These are phyloP conservation scores for Blastobotrys raffinosifermentans DNA, from an alignment of 1,139 yeast species.

Conservation along the genomic window DNA sequence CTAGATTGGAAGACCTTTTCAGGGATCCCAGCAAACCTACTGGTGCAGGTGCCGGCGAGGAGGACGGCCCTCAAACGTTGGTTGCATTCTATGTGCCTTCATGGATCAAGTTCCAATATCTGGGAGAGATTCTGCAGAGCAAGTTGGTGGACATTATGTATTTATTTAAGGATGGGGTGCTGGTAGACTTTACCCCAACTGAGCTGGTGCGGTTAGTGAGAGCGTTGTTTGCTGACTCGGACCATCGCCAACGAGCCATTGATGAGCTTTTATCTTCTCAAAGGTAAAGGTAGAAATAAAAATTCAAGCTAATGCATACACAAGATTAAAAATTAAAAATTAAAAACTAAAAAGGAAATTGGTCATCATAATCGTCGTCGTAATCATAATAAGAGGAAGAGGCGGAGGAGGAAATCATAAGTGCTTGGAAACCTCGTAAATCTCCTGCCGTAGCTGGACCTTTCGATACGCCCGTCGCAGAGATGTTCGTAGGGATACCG, in stretches of 20 bases:
- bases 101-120: constrained; percentile 36
- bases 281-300: not conserved
- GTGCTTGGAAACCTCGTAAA: too few species aligned
- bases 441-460: too few species aligned
- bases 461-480: too few species aligned
- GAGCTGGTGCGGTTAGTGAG: constrained; percentile 60
- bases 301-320: constrained; percentile 1
- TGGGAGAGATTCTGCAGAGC: constrained; percentile 31
- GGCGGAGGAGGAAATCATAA: too few species aligned
- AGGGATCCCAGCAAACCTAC: constrained; percentile 12
- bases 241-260: constrained; percentile 54
- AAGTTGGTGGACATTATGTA: constrained; percentile 64
- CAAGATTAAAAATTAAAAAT: constrained; percentile 3
- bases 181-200: constrained; percentile 60
- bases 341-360: not conserved
- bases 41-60: constrained; percentile 5
- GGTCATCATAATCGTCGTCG: too few species aligned
- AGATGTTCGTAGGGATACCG: too few species aligned
- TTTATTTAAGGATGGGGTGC: constrained; percentile 64
- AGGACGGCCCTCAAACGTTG: constrained; percentile 12
- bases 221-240: constrained; percentile 67
- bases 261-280: constrained; percentile 42
- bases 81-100: constrained; percentile 33
- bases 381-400: too few species aligned
- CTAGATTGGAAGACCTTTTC: constrained; percentile 24